Base-by-base conservation (phyloP, 2,329 filamentous ascomycete genomes). In the Fusarium armeniacum region DNA sequence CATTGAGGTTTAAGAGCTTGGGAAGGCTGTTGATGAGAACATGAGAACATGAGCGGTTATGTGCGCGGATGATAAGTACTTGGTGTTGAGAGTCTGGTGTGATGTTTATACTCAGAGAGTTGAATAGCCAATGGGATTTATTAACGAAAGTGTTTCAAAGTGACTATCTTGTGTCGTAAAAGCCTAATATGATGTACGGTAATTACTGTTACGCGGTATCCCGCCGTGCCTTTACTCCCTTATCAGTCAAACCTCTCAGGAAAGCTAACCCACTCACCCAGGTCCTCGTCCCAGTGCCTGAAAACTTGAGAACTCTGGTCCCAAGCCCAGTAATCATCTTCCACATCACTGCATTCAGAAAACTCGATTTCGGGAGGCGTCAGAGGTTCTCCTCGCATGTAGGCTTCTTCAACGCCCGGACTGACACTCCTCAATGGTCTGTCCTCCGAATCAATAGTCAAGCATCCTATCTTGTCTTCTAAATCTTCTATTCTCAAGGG, bases 181-280 rank as follows among this genome's bases (percentile, higher is more conserved):
- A 18, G 15, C 30, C 28, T 35, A 28, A 22, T 22, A n/a, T 16
- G 32, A n/a, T 30, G 12, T 16, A 46, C 33, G 18, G 20, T 36
- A 9, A 38, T 54, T 38, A 35, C 62, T 49, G 32, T 13, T 32
- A 20, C 33, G 20, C 11, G 13, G 24, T 33, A 30, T 49, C 35
- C n/a, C 24, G 41, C 24, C 22, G 38, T 36, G 18, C 18, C n/a
- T 43, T 18, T 36, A 45, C n/a, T 41, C 28, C 7, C 22, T 50
- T 16, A 46, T 73, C 46, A 75, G 51, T 75, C 71, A 47, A 75
- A 75, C n/a, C 46, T 57, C 53, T 73, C 71, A 4, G 73, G 73
- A 30, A 67, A 76, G 38, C 65, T 71, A 10, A 75, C 49, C 67
- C 69, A 73, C n/a, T 62, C 63, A 36, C 45, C 36, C 40, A 69